These are phyloP conservation scores for Starmerella bombi DNA, from an alignment of 805 yeast species.

Conservation along the genomic window DNA sequence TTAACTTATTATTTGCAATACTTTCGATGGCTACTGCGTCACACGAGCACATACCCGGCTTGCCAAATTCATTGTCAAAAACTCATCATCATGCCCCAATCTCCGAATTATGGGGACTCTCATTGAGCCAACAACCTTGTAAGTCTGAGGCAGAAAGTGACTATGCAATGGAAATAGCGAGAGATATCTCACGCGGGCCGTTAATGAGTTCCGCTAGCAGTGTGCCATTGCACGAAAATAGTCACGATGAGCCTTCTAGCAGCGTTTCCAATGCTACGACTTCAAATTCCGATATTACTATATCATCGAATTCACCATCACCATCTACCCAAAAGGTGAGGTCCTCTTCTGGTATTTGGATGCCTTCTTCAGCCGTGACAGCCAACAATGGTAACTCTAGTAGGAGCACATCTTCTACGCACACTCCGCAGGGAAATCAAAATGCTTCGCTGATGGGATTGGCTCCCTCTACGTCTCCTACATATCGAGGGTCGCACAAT, in stretches of 20 bases:
- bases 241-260: not conserved
- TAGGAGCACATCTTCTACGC: too few species aligned
- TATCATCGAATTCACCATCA: too few species aligned
- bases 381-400: too few species aligned
- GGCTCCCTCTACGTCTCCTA: conserved; percentile 8
- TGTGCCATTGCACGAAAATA: not conserved
- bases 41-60: conserved; percentile 22
- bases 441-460: conserved; percentile 4
- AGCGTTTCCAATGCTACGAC: too few species aligned
- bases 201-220: conserved; percentile 19
- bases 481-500: conserved; percentile 8
- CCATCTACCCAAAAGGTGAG: too few species aligned
- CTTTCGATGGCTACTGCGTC: conserved; percentile 25
- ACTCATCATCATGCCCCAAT: conserved; percentile 20
- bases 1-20: conserved; percentile 2
- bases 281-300: too few species aligned
- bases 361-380: too few species aligned
- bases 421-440: not conserved
- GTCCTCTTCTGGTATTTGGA: too few species aligned
- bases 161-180: conserved; percentile 13
- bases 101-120: conserved; percentile 23
- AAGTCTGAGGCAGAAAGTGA: conserved; percentile 10
- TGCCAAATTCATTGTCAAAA: conserved; percentile 21
- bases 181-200: conserved; percentile 18
- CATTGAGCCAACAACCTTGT: conserved; percentile 8